phyloP scores from a whole-genome alignment of 169 alveolate species.

The Plasmodium malariae region DNA sequence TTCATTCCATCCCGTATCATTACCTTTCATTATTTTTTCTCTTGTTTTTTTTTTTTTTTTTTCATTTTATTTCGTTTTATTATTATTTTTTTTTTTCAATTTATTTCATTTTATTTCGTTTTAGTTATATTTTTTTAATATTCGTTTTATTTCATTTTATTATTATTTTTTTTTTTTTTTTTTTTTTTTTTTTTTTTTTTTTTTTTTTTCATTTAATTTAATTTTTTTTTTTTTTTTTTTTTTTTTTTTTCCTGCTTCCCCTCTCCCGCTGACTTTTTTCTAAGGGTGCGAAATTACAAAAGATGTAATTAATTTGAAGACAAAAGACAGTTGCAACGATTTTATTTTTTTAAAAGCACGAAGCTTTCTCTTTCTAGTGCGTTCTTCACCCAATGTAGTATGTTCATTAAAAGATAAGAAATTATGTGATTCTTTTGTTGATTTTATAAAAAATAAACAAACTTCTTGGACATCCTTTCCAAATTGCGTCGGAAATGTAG shows the following conservation, averaged over 20 bases:
- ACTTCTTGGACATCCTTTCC: constrained; percentile 36
- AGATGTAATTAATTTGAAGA: constrained; percentile 15
- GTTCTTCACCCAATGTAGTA: constrained; percentile 37
- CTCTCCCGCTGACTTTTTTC: background rate
- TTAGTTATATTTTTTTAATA: too few relatives aligned
- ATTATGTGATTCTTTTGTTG: constrained; percentile 59
- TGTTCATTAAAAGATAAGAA: constrained; percentile 58
- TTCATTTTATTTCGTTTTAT: too few relatives aligned
- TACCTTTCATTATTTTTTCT: too few relatives aligned
- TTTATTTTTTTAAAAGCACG: constrained; percentile 46
- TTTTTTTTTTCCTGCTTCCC: background rate
- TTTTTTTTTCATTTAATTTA: background rate
- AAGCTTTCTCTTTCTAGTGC: constrained; percentile 33
- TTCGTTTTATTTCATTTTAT: too few relatives aligned
- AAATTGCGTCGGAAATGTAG: constrained; percentile 41
- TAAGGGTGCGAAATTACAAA: constrained; percentile 58
- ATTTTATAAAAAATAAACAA: constrained; percentile 48
- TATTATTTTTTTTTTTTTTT: too few relatives aligned
- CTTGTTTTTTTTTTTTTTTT: too few relatives aligned
- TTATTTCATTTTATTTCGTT: too few relatives aligned
- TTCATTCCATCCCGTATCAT: too few relatives aligned
- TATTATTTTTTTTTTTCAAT: too few relatives aligned
- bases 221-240: background rate
- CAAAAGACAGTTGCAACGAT: constrained; percentile 52
- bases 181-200: too few relatives aligned